These are phyloP conservation scores for Phytophthora idaei DNA, from an alignment of 352 stramenopile species.

Conservation along the genomic window DNA sequence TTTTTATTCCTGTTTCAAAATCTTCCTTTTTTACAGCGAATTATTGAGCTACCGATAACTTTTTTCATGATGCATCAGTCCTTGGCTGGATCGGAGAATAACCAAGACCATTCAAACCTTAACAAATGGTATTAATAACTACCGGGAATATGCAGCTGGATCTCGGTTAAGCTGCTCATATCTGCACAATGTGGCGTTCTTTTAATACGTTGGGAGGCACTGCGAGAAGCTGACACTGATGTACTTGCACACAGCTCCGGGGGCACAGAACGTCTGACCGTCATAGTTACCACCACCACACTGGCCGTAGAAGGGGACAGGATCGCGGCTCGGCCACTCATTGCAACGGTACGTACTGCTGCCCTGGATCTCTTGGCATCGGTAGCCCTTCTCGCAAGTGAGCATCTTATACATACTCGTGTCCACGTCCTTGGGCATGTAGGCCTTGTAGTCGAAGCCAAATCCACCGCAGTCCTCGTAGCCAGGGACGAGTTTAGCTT, in stretches of 20 bases:
- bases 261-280: slow-evolving; percentile 34
- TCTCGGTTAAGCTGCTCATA: background rate
- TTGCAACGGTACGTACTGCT: slow-evolving; percentile 17
- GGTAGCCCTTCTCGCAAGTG: slow-evolving; percentile 22
- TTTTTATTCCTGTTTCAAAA: too few relatives aligned
- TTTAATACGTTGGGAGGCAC: slow-evolving; percentile 35
- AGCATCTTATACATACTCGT: slow-evolving; percentile 15
- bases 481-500: slow-evolving; percentile 17
- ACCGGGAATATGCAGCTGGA: too few relatives aligned
- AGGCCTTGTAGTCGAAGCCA: slow-evolving; percentile 32
- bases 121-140: too few relatives aligned
- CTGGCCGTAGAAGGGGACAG: slow-evolving; percentile 33
- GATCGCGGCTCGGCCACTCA: slow-evolving; percentile 25
- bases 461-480: slow-evolving; percentile 25
- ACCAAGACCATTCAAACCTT: too few relatives aligned
- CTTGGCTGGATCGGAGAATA: too few relatives aligned
- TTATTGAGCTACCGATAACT: too few relatives aligned
- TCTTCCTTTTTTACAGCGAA: too few relatives aligned
- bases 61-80: too few relatives aligned
- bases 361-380: slow-evolving; percentile 19
- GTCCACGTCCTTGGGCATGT: slow-evolving; percentile 18
- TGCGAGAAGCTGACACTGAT: slow-evolving; percentile 34
- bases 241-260: slow-evolving; percentile 34
- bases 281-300: slow-evolving; percentile 32
- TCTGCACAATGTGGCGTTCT: background rate